phyloP scores from a whole-genome alignment of 192 early-diverging fungal genomes.

The Endogone sp. region DNA sequence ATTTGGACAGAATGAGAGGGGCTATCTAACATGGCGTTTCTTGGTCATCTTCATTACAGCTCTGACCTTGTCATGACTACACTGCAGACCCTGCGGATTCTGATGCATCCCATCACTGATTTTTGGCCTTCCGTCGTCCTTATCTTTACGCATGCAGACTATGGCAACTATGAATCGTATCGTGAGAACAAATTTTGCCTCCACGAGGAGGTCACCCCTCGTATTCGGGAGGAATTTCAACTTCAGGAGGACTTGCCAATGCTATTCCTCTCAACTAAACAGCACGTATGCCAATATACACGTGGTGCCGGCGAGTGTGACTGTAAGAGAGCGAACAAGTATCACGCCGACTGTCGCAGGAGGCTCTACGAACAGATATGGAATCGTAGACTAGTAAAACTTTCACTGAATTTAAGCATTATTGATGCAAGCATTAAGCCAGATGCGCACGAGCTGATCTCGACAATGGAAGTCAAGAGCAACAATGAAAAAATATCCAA shows the following conservation, averaged over 20 bases:
- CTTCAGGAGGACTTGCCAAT: slow-evolving; percentile 12
- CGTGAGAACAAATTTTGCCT: slow-evolving; percentile 13
- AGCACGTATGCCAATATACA: slow-evolving; percentile 14
- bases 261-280: slow-evolving; percentile 18
- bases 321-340: slow-evolving; percentile 15
- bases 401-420: not conserved
- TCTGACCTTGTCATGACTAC: slow-evolving; percentile 2
- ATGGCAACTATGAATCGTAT: not conserved
- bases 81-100: not conserved
- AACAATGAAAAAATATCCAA: too few species aligned
- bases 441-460: not conserved
- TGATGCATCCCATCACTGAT: not conserved
- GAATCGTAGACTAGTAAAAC: not conserved
- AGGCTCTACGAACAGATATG: slow-evolving; percentile 19
- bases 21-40: not conserved
- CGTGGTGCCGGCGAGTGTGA: slow-evolving; percentile 20
- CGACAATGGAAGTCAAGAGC: not conserved
- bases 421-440: not conserved
- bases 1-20: not conserved
- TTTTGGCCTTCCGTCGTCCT: slow-evolving; percentile 24
- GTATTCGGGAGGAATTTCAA: slow-evolving; percentile 1
- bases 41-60: not conserved
- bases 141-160: slow-evolving; percentile 20
- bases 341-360: slow-evolving; percentile 19
- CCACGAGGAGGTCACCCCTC: slow-evolving; percentile 5